Evolutionary conservation across 768 basidiomycete genomes (phyloP).

Genomic region (Sporobolomyces pararoseus): DNA sequence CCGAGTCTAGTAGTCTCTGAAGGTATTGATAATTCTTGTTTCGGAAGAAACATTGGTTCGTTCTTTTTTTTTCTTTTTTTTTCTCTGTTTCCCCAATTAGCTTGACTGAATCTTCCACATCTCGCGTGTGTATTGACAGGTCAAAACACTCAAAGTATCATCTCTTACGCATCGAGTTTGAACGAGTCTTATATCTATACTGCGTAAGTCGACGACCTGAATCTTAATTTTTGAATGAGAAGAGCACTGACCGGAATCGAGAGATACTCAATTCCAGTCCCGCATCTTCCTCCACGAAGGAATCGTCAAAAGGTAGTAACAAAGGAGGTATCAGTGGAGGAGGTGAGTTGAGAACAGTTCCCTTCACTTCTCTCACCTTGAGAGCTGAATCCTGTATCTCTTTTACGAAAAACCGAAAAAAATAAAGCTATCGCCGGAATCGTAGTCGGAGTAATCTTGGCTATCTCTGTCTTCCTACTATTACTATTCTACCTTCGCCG

Average conservation of each 20-base stretch:
- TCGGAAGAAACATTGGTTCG: slow-evolving; percentile 8
- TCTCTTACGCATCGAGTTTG: slow-evolving; percentile 21
- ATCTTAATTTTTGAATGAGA: too few species aligned
- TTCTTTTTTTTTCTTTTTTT: too few species aligned
- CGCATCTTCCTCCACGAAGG: background rate
- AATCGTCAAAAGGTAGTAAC: background rate
- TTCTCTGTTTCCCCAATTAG: too few species aligned
- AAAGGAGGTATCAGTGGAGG: slow-evolving; percentile 4
- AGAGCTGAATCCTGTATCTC: background rate
- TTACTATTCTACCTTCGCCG: slow-evolving; percentile 5
- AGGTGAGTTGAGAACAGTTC: too few species aligned
- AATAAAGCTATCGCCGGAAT: slow-evolving; percentile 21
- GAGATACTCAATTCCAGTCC: background rate
- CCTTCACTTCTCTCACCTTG: background rate
- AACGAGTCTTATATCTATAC: slow-evolving; percentile 22
- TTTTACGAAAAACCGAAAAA: background rate
- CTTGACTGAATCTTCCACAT: too few species aligned
- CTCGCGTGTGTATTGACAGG: too few species aligned
- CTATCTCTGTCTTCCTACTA: background rate
- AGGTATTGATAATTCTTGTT: slow-evolving; percentile 1
- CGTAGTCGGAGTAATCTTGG: slow-evolving; percentile 11
- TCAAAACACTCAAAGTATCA: slow-evolving; percentile 30
- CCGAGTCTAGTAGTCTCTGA: slow-evolving; percentile 5
- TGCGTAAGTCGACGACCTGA: background rate
- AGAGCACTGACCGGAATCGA: too few species aligned